Evolutionary conservation across 2,329 filamentous ascomycete species (phyloP).

Genomic region (Cytospora leucostoma): DNA sequence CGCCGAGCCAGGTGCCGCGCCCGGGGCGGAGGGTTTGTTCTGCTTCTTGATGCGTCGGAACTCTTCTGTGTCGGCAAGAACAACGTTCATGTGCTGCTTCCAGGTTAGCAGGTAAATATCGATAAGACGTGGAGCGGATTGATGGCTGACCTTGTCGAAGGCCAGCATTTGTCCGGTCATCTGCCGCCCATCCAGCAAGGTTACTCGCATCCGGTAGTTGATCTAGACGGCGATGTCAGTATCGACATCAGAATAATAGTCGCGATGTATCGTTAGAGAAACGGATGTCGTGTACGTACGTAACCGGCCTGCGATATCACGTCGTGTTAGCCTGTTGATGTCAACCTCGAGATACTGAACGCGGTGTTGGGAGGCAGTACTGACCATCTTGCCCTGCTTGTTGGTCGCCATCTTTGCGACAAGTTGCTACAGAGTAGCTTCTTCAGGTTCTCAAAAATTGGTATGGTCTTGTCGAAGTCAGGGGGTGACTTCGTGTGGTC

Average conservation of each 20-base stretch:
- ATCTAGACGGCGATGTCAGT: slow-evolving; percentile 62
- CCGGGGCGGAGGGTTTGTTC: slow-evolving; percentile 68
- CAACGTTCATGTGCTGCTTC: slow-evolving; percentile 93
- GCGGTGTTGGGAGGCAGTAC: slow-evolving; percentile 44
- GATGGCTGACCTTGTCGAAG: slow-evolving; percentile 79
- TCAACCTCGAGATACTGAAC: slow-evolving; percentile 50
- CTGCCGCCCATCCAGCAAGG: slow-evolving; percentile 89
- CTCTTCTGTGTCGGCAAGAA: slow-evolving; percentile 97
- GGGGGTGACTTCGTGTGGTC: slow-evolving; percentile 39
- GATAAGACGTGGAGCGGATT: background rate
- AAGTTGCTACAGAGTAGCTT: slow-evolving; percentile 47
- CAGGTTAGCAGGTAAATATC: slow-evolving; percentile 16
- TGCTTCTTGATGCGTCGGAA: slow-evolving; percentile 90
- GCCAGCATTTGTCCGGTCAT: slow-evolving; percentile 98
- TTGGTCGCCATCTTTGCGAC: slow-evolving; percentile 65
- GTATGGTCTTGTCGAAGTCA: slow-evolving; percentile 40
- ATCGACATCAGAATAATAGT: slow-evolving; percentile 1
- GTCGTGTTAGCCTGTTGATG: slow-evolving; percentile 60
- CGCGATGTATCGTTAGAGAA: background rate
- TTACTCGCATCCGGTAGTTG: slow-evolving; percentile 99
- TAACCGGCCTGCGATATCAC: slow-evolving; percentile 64
- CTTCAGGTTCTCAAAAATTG: slow-evolving; percentile 49
- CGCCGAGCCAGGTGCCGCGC: slow-evolving; percentile 59
- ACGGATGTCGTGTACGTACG: slow-evolving; percentile 52
- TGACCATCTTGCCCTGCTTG: slow-evolving; percentile 99